Conservation (phyloP, 2,329 filamentous ascomycete species). For the Stachybotrys chartarum region DNA sequence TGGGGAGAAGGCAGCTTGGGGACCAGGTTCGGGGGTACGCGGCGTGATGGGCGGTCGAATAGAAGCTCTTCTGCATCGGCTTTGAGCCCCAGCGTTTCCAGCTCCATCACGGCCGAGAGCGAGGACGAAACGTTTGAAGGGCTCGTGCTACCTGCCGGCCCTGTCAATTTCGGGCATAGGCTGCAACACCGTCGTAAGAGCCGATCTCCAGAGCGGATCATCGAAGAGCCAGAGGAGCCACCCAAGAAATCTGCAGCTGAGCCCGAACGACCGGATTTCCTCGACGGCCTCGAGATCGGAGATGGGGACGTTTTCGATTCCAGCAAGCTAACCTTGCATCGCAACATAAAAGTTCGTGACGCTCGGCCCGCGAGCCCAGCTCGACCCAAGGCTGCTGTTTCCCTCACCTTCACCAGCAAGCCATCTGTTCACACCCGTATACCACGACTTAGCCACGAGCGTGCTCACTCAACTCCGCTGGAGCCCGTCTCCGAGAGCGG, state of each 20-base stretch:
- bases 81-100: slow-evolving; percentile 86
- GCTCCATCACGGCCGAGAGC: slow-evolving; percentile 84
- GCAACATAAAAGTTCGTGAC: slow-evolving; percentile 83
- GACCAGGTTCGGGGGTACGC: slow-evolving; percentile 81
- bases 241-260: slow-evolving; percentile 27
- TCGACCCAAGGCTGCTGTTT: slow-evolving; percentile 68
- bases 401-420: slow-evolving; percentile 87
- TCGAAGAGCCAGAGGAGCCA: slow-evolving; percentile 26
- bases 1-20: slow-evolving; percentile 93
- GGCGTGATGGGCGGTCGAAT: slow-evolving; percentile 69
- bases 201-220: slow-evolving; percentile 44
- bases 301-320: slow-evolving; percentile 76
- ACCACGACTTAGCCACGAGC: slow-evolving; percentile 68
- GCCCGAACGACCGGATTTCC: slow-evolving; percentile 65
- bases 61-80: slow-evolving; percentile 84
- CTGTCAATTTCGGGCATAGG: slow-evolving; percentile 74
- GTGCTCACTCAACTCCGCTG: slow-evolving; percentile 63
- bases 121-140: slow-evolving; percentile 90
- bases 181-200: slow-evolving; percentile 64
- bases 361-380: slow-evolving; percentile 61
- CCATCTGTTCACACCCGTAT: slow-evolving; percentile 61
- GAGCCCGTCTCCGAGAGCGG: slow-evolving; percentile 91
- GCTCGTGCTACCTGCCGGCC: slow-evolving; percentile 76
- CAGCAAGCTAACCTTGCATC: slow-evolving; percentile 76
- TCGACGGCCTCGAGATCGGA: slow-evolving; percentile 80